A percentile compares a stretch with the other conserved stretches of the same genome.
Evolutionary conservation across 208 protist species (phyloP).

Genomic region (Trypanosoma boissoni): DNA sequence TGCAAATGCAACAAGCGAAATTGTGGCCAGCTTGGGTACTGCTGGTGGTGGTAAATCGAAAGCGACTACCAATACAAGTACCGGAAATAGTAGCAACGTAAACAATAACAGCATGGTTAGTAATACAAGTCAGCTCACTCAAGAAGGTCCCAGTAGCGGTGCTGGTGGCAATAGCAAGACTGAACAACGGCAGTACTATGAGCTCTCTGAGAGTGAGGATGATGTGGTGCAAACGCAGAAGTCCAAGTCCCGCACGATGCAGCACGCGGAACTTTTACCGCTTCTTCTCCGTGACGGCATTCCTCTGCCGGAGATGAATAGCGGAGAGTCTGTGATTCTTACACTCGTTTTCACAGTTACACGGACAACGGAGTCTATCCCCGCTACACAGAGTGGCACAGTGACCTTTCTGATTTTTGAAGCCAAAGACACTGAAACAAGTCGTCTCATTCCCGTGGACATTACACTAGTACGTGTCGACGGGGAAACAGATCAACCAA

Average conservation of each 20-base stretch:
- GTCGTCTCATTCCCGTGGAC: constrained; percentile 77
- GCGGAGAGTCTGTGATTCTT: constrained; percentile 67
- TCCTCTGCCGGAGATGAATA: constrained; percentile 67
- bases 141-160: background rate
- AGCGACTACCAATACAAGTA: constrained; percentile 1
- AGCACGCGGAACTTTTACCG: constrained; percentile 49
- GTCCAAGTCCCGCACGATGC: constrained; percentile 27
- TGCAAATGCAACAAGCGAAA: too few species aligned
- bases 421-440: constrained; percentile 76
- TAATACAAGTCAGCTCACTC: background rate
- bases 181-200: constrained; percentile 23
- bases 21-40: too few species aligned
- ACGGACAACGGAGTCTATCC: constrained; percentile 42
- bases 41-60: background rate
- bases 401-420: constrained; percentile 81
- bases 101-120: constrained; percentile 16
- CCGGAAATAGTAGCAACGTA: constrained; percentile 20
- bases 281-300: constrained; percentile 60
- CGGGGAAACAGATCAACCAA: constrained; percentile 31
- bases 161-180: background rate
- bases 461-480: constrained; percentile 65
- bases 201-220: constrained; percentile 74
- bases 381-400: constrained; percentile 61
- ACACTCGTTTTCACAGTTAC: constrained; percentile 53
- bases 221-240: constrained; percentile 29